Evolutionary conservation across 306 rosid species (phyloP), one percentile per base, ranked within the genome.

Genomic region (Vigna unguiculata): DNA sequence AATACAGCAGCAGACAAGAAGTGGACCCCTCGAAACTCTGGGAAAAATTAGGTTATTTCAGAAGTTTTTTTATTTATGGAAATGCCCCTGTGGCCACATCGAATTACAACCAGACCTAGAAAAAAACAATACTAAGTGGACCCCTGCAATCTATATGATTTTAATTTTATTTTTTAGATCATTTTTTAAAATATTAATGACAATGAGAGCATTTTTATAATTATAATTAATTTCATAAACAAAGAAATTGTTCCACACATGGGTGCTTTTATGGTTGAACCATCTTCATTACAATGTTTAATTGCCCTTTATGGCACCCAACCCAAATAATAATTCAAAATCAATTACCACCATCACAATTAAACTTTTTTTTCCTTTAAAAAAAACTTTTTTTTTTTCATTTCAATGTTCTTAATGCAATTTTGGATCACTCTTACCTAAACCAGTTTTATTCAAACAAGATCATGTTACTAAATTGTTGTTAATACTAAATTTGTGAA

Each of bases 11-110:
- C 70, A 76, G 86, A 83, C 86, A 84, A 76, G 16, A 47, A n/a
- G 86, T 82, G 89, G 91, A 89, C 20, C 79, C 85, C 75, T 12
- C 16, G 8, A 21, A 58, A 72, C 58, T 78, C 36, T 64, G 64
- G 47, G 70, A 54, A 75, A 81, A 82, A 82, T 69, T 76, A 76
- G 88, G 85, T 77, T 80, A 52, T 34, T 49, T 61, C 22, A 51
- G 49, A 17, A 65, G 25, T 46, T 53, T 52, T 41, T 8, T 58
- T 25, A 48, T 12, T 12, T 72, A 17, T 41, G 45, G 1, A 61
- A 87, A 61, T 82, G 79, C 86, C 91, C 88, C 83, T 38, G 34
- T 46, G 46, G 69, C 64, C 41, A 0, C 6, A 20, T 15, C 38
- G 24, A 87, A 52, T 88, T 85, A 91, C 96, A 47, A 54, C 49